Evolutionary conservation across 2,329 filamentous ascomycete genomes (phyloP), one percentile per base, ranked within the genome.

Genomic region (Beauveria brongniartii): DNA sequence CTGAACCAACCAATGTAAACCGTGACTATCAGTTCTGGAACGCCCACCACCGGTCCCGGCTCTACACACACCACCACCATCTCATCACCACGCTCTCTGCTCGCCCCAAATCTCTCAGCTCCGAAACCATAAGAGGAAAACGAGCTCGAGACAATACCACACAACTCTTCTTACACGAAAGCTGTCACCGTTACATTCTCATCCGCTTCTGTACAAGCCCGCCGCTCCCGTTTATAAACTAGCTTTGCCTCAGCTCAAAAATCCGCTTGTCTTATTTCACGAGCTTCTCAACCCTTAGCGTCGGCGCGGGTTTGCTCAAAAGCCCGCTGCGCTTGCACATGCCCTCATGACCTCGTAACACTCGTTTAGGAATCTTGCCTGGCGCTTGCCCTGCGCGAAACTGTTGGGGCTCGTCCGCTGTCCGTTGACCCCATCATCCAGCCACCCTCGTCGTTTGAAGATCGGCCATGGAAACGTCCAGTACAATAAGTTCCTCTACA

Each of bases 71-170:
- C 30, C 30, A 34, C 41, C 53, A 30, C 53, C 53, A 55, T 46
- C 53, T 43, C 16, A 26, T 18, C 14, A 28, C 24, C 14, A 26
- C 10, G 16, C 10, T 24, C 10, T 24, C 24, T 46, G 53, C 44
- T 41, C 53, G 53, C 53, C 53, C 53, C 12, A 55, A 55, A 55
- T 55, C 53, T 46, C 34, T 55, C 53, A 55, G 53, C 53, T 55
- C n/a, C n/a, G 12, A 34, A 16, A 16, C 18, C 26, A 34, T 12
- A 46, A 22, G 37, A 30, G 3, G 37, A n/a, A 10, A 28, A 28
- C 5, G 30, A 34, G 30, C 30, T 34, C 30, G 30, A 34, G 30
- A 30, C 20, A n/a, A 24, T 37, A 47, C 41, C 41, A 55, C 53
- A 34, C 53, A 12, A 34, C 30, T 34, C 34, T 10, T 16, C 34